A percentile compares a stretch with the other conserved stretches of the same genome.
These are phyloP conservation scores for Candida nemodendra DNA, from an alignment of 805 yeast species.

Conservation along the genomic window DNA sequence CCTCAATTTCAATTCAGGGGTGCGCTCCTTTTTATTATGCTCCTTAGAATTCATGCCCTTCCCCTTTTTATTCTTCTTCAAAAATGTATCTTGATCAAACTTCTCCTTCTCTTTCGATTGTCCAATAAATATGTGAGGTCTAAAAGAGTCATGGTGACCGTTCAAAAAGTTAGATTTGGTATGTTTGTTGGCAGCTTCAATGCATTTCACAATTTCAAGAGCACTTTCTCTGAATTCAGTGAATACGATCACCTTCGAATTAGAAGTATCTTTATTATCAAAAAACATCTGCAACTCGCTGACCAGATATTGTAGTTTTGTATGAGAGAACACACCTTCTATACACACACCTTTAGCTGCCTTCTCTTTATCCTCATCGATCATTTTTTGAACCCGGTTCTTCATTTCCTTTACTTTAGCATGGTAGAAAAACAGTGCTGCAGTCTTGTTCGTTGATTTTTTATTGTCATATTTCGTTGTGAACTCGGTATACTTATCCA, in stretches of 20 bases:
- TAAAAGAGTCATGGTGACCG: slow-evolving; percentile 35
- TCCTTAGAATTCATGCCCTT: slow-evolving; percentile 37
- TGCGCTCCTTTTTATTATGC: slow-evolving; percentile 30
- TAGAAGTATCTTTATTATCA: slow-evolving; percentile 35
- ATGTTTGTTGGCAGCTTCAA: slow-evolving; percentile 41
- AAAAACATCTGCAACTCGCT: slow-evolving; percentile 61
- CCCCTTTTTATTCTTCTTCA: slow-evolving; percentile 39
- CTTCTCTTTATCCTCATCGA: slow-evolving; percentile 31
- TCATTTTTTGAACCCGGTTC: slow-evolving; percentile 41
- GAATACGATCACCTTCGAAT: slow-evolving; percentile 80
- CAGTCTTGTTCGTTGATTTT: slow-evolving; percentile 62
- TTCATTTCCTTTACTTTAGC: slow-evolving; percentile 46
- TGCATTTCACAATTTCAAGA: slow-evolving; percentile 69
- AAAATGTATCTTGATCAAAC: slow-evolving; percentile 56
- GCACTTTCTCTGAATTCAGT: slow-evolving; percentile 91
- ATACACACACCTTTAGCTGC: slow-evolving; percentile 20
- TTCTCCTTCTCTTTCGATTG: slow-evolving; percentile 76
- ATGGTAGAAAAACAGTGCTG: slow-evolving; percentile 60
- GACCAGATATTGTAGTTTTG: slow-evolving; percentile 62
- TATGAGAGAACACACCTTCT: slow-evolving; percentile 54
- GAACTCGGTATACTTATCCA: slow-evolving; percentile 56
- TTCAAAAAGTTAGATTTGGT: slow-evolving; percentile 16
- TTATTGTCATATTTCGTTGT: slow-evolving; percentile 52
- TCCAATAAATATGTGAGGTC: slow-evolving; percentile 89
- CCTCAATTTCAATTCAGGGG: slow-evolving; percentile 35